Evolutionary conservation across 106 monocot genomes (phyloP), one percentile per base, ranked within the genome.

Genomic region (Allium sativum): DNA sequence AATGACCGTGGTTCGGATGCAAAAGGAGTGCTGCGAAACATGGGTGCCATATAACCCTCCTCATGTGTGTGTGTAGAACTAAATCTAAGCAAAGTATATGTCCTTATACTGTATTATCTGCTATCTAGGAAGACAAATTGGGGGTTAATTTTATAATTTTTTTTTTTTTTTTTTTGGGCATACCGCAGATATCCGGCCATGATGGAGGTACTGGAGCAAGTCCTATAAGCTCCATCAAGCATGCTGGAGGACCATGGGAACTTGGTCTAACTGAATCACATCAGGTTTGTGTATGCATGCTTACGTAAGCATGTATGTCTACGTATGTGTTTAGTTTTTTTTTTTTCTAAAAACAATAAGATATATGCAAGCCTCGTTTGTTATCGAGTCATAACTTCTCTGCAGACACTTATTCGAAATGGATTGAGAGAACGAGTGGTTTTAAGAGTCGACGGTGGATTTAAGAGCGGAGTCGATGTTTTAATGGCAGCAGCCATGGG

Each of bases 131-230:
- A 31, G 31, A 31, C 31, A 31, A 31, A 31, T 3, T 31, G 31
- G 5, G 31, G 5, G 15, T 3, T 50, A 15, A 50, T 50, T 1
- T 50, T 2, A 51, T n/a, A 53, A 7, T 1, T 12, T 2, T 67
- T 7, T 54, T 56, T 12, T 43, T 31, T 60, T 43, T 19, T 53
- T n/a, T 45, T 65, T 45, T 62, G 48, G 58, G 45, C 58, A 0
- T 53, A 12, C 59, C 62, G 40, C 74, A 98, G 96, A 98, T 98
- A 81, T 98, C 96, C 52, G 96, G 96, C 0, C 96, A 98, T 80
- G 96, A 98, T 78, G 96, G 96, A 43, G 96, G 96, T 52, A 98
- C 96, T 55, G 96, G 96, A 84, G 96, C 96, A 46, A 98, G 96
- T 69, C 96, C 96, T 51, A 77, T 98, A 72, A 98, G 96, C 70